Evolutionary conservation across 2,329 filamentous ascomycete species (phyloP).

Genomic region (Knufia petricola): DNA sequence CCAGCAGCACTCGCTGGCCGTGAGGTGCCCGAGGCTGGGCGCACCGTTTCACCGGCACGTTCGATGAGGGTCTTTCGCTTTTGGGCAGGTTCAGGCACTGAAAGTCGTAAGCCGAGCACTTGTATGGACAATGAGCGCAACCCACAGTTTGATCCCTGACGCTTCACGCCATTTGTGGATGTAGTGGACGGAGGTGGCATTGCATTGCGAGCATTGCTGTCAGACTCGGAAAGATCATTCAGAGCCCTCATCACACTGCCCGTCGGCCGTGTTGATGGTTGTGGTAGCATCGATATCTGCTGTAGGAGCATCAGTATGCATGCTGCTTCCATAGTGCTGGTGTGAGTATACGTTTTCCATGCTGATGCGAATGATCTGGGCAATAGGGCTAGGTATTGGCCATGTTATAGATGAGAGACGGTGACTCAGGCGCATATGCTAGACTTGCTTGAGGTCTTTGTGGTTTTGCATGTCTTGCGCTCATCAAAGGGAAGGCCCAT

Average conservation of each 20-base stretch:
- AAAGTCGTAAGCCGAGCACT: constrained; percentile 26
- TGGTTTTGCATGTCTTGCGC: constrained; percentile 5
- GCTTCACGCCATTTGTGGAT: constrained; percentile 34
- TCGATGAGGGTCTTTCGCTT: constrained; percentile 54
- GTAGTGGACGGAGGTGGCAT: constrained; percentile 32
- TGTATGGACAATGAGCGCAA: constrained; percentile 27
- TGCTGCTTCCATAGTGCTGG: background rate
- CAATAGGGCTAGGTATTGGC: background rate
- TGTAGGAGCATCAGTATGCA: constrained; percentile 5
- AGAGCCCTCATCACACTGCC: constrained; percentile 27
- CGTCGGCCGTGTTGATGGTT: constrained; percentile 12
- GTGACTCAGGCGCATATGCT: background rate
- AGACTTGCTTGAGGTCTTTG: background rate
- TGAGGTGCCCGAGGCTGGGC: constrained; percentile 33
- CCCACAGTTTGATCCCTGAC: constrained; percentile 43
- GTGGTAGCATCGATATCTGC: constrained; percentile 11
- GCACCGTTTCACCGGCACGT: constrained; percentile 44
- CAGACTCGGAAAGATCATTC: constrained; percentile 42
- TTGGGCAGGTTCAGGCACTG: constrained; percentile 46
- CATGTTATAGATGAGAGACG: background rate
- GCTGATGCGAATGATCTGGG: constrained; percentile 13
- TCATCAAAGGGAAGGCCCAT: background rate
- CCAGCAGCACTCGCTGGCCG: constrained; percentile 36
- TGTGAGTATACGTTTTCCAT: constrained; percentile 14
- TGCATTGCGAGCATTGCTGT: constrained; percentile 43